Conservation (phyloP, 1,284 basidiomycete species). For the Trametes pubescens region DNA sequence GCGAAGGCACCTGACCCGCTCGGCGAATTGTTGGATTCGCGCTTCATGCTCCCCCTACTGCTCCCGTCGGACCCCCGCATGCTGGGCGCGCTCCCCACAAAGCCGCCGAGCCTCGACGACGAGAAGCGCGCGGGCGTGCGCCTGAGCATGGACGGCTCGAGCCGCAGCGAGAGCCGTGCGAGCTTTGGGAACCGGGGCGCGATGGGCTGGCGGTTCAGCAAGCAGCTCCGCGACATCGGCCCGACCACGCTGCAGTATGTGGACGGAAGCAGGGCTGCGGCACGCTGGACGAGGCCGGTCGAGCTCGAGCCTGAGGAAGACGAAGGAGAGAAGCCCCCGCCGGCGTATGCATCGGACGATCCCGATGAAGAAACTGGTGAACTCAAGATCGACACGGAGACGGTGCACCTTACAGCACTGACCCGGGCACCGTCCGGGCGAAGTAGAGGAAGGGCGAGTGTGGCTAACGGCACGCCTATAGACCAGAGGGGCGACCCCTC, state of each 20-base stretch:
- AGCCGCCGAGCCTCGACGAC: conserved; percentile 49
- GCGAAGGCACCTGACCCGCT: conserved; percentile 79
- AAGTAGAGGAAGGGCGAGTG: conserved; percentile 61
- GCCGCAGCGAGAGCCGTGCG: conserved; percentile 47
- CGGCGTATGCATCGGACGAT: conserved; percentile 41
- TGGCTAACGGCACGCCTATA: conserved; percentile 41
- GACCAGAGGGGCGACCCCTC: conserved; percentile 25
- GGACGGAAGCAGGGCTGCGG: conserved; percentile 65
- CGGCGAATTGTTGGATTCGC: conserved; percentile 89
- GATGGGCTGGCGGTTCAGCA: conserved; percentile 65
- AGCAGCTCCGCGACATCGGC: conserved; percentile 66
- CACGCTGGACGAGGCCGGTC: conserved; percentile 47
- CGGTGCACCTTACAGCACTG: conserved; percentile 59
- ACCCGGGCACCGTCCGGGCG: conserved; percentile 72
- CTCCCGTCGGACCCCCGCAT: conserved; percentile 83
- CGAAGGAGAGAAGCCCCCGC: conserved; percentile 42
- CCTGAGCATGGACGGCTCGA: conserved; percentile 46
- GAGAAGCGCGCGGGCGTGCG: conserved; percentile 41
- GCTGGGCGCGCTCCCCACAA: conserved; percentile 74
- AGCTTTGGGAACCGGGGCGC: conserved; percentile 50
- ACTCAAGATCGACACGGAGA: conserved; percentile 41
- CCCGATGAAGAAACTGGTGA: conserved; percentile 39
- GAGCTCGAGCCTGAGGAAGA: conserved; percentile 49
- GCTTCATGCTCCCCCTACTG: conserved; percentile 90
- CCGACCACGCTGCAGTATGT: conserved; percentile 69